Base-by-base conservation (phyloP, 768 basidiomycete species). In the Kwoniella dendrophila region DNA sequence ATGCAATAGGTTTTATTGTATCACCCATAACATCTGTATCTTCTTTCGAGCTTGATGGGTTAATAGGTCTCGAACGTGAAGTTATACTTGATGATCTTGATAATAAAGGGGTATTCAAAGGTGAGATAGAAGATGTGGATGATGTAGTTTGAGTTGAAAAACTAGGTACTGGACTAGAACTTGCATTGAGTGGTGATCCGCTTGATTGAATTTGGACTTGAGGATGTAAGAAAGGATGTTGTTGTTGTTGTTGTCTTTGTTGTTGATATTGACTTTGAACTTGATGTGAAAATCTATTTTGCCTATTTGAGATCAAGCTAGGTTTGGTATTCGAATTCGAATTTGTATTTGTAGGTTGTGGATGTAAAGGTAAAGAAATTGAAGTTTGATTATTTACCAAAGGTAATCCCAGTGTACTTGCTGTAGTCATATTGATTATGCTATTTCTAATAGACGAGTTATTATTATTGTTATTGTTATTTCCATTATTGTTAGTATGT, bases 31-130 rank as follows among this genome's bases (percentile, higher is more conserved):
- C 20, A 36, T 54, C 34, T 55, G 24, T 11, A 11, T 36, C 20
- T 38, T 33, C n/a, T 33, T 33, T 32, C 6, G 36, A n/a, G 30
- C 7, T 38, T 18, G 24, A 26, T 11, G n/a, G 20, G 4, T 14
- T 34, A 20, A 33, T 52, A 26, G 45, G 29, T 33, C n/a, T 58
- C 12, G 56, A 47, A 20, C 56, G 56, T 26, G 44, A 45, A 16
- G 56, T 34, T 27, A 47, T 58, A 38, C 56, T 58, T 48, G 56
- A 44, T 32, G 56, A 58, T 48, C 56, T 47, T 11, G 47, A 47
- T 16, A 58, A 34, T 20, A 47, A 22, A 40, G 53, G 33, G 33
- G 53, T 55, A 22, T 22, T 27, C 26, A 40, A 5, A 4, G 52
- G 52, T 24, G 52, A 30, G 12, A 33, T 24, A 24, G 32, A 11